Evolutionary conservation across 164 flowering plant genomes (phyloP), one percentile per base, ranked within the genome.

Genomic region (Aristolochia contorta): DNA sequence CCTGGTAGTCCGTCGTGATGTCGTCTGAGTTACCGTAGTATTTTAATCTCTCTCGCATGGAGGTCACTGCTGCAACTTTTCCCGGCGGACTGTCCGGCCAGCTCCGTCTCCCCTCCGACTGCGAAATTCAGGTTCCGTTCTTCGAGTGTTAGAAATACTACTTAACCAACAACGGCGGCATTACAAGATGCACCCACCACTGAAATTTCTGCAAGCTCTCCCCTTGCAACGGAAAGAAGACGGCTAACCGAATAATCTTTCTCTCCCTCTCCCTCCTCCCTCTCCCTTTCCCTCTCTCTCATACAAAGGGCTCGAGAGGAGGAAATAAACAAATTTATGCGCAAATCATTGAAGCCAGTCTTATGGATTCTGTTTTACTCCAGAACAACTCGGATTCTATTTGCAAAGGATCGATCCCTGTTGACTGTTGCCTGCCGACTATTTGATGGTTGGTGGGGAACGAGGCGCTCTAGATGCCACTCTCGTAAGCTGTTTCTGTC

Each of bases 271-370:
- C n/a, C n/a, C n/a, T n/a, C n/a, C n/a, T n/a, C n/a, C n/a, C n/a
- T n/a, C n/a, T n/a, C n/a, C n/a, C n/a, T n/a, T 46, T 71, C 45
- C 15, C 53, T 76, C 12, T 55, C 65, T 52, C 56, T 76, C 33
- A 30, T 74, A 47, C 49, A 58, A 5, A 47, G 30, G 14, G 32
- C 18, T 12, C 19, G 12, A 32, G 25, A 43, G 10, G 55, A 41
- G 72, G 71, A 27, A 48, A 64, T 54, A 68, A 70, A 58, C 78
- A 75, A 62, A 46, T 76, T 16, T 81, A 76, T 74, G 77, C 70
- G 46, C 70, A 53, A 45, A 48, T 68, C 52, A 47, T 74, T 19
- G 78, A 80, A 71, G 19, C 66, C 7, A 74, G 72, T 24, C 67
- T 71, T 55, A 19, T 69, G 22, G 55, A 48, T 3, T 32, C 20